Conservation (phyloP, 1,284 basidiomycete genomes). For the Ustilago crameri region DNA sequence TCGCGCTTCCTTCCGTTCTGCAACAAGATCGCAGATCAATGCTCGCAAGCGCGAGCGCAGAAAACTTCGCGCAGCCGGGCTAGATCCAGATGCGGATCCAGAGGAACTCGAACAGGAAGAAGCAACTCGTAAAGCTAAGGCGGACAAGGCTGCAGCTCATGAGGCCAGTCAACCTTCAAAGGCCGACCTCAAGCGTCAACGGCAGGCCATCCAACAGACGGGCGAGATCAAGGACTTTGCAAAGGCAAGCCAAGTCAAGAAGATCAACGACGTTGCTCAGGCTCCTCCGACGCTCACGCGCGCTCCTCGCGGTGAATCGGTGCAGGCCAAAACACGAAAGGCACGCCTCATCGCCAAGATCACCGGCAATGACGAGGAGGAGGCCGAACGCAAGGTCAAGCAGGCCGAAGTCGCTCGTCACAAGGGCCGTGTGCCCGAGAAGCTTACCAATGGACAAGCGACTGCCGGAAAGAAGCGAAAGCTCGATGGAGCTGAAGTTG, state of each 20-base stretch:
- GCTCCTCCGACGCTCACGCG: conserved; percentile 59
- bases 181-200: conserved; percentile 46
- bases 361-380: conserved; percentile 46
- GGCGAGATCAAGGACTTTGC: conserved; percentile 54
- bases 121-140: conserved; percentile 40
- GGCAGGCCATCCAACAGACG: conserved; percentile 42
- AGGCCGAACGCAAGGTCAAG: conserved; percentile 41
- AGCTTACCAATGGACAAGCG: conserved; percentile 2
- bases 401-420: conserved; percentile 40
- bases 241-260: conserved; percentile 48
- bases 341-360: conserved; percentile 51
- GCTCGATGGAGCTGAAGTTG: conserved; percentile 2
- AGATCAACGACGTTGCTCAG: conserved; percentile 60
- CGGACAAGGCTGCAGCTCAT: conserved; percentile 46
- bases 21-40: conserved; percentile 48
- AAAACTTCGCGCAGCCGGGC: conserved; percentile 31
- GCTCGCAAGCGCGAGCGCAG: conserved; percentile 53
- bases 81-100: conserved; percentile 44
- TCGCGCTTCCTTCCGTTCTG: conserved; percentile 46
- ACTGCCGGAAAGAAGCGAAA: conserved; percentile 29
- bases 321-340: conserved; percentile 50
- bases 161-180: conserved; percentile 44
- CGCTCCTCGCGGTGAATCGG: conserved; percentile 52
- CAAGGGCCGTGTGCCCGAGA: conserved; percentile 42
- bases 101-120: conserved; percentile 31